phyloP scores from a whole-genome alignment of 495 filamentous ascomycete genomes.

The Neurospora sp. region DNA sequence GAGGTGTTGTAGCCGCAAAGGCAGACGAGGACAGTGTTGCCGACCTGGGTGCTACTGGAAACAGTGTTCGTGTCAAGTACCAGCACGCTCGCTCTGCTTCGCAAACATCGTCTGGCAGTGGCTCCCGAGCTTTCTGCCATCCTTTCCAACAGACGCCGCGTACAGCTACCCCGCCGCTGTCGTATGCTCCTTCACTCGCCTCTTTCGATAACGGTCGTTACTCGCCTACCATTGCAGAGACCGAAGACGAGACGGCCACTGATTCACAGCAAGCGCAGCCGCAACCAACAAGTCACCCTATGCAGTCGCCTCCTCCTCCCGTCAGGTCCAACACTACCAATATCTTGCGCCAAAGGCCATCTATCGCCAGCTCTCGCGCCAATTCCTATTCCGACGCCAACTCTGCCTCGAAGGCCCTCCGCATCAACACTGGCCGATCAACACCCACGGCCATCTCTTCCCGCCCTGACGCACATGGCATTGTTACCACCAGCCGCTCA shows the following conservation, averaged over 20 bases:
- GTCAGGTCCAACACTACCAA: slow-evolving; percentile 1
- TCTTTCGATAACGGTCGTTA: slow-evolving; percentile 33
- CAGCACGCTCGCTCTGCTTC: slow-evolving; percentile 44
- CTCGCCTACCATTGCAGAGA: slow-evolving; percentile 40
- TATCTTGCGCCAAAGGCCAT: slow-evolving; percentile 17
- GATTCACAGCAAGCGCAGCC: slow-evolving; percentile 14
- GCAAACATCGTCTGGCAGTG: slow-evolving; percentile 39
- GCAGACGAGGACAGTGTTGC: background rate
- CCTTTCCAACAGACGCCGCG: slow-evolving; percentile 48
- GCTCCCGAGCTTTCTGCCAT: slow-evolving; percentile 37
- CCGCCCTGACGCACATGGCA: slow-evolving; percentile 22
- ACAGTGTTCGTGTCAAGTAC: slow-evolving; percentile 17
- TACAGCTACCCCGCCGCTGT: slow-evolving; percentile 45
- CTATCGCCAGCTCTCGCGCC: slow-evolving; percentile 33
- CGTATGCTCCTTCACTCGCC: slow-evolving; percentile 42
- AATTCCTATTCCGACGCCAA: slow-evolving; percentile 30
- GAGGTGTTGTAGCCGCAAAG: background rate
- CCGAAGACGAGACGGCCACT: slow-evolving; percentile 34
- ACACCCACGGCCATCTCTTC: slow-evolving; percentile 22
- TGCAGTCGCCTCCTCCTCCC: slow-evolving; percentile 2
- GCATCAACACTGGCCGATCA: slow-evolving; percentile 32
- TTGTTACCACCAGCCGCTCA: background rate
- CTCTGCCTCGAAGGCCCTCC: slow-evolving; percentile 25
- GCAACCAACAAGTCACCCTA: slow-evolving; percentile 8
- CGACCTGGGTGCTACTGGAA: slow-evolving; percentile 1